Evolutionary conservation across 2,329 filamentous ascomycete species (phyloP), one percentile per base, ranked within the genome.

Genomic region (Talaromyces pinophilus): DNA sequence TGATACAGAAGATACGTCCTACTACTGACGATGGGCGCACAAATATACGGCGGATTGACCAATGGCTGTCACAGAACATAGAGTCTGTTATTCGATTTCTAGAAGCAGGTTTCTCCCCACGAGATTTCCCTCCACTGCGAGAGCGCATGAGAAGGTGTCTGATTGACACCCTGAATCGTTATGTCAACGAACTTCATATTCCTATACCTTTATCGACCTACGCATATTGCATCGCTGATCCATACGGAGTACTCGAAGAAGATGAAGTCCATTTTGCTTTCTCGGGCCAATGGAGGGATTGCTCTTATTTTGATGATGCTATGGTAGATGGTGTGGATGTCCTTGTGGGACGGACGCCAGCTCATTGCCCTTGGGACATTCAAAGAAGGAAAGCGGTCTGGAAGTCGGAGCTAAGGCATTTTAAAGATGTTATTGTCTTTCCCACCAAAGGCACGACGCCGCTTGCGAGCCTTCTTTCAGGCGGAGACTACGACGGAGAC

Each of bases 401-500:
- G 70, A 82, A 83, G 59, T 76, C 77, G 0, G 80, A 85, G 59
- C 79, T 89, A 0, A 79, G 81, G 0, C 82, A 87, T 69, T 79
- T 88, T 8, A 81, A 81, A 55, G 84, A 89, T 71, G 81, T 88
- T 0, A 82, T 87, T 15, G 80, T 89, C 0, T 88, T 89, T 68
- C 77, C 87, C 0, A 80, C 79, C 0, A 79, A 74, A 65, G 87
- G 87, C 0, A 69, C 77, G 7, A 80, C 79, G 17, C 84, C 87
- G 0, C 75, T 87, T 0, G 87, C 86, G 0, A 80, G 81, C n/a
- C 85, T 86, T 72, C 76, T 89, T 0, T 87, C 87, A 28, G 87
- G 87, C 5, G 87, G 87, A 8, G 87, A 90, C 71, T 89, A 89
- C 66, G 87, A 90, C 69, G 87, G 87, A 0, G 87, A 90, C 65